Percentiles rank a stretch among this genome's conserved stretches.
Conservation (phyloP, 345 rosid genomes). For the Fremontodendron californicum region DNA sequence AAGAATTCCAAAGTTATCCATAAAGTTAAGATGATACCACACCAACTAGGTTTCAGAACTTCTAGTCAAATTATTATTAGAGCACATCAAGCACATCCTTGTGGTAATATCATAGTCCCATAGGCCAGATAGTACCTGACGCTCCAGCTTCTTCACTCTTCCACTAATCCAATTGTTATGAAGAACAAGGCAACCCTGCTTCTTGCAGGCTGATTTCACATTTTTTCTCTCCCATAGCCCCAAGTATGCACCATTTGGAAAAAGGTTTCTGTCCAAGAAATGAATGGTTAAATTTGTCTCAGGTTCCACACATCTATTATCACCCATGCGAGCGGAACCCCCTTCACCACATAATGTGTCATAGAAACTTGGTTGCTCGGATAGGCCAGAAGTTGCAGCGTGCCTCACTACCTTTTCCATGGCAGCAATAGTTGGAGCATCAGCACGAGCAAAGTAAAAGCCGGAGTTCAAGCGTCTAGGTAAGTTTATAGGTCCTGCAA, state of each 20-base stretch:
- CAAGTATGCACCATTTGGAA: slow-evolving; percentile 86
- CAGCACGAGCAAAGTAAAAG: slow-evolving; percentile 67
- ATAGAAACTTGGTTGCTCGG: slow-evolving; percentile 95
- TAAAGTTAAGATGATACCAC: background rate
- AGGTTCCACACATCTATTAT: slow-evolving; percentile 60
- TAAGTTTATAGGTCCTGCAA: slow-evolving; percentile 71
- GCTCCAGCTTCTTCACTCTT: slow-evolving; percentile 77
- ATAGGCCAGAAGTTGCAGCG: slow-evolving; percentile 64
- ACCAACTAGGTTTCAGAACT: slow-evolving; percentile 1
- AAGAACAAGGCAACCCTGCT: slow-evolving; percentile 59
- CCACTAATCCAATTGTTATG: slow-evolving; percentile 88
- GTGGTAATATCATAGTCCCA: slow-evolving; percentile 72
- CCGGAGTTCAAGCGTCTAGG: slow-evolving; percentile 92
- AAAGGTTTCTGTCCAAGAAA: slow-evolving; percentile 75
- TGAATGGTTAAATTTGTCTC: slow-evolving; percentile 61
- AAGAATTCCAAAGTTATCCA: slow-evolving; percentile 27
- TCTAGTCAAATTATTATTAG: slow-evolving; percentile 6
- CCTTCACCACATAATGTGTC: slow-evolving; percentile 86
- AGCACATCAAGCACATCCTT: slow-evolving; percentile 61
- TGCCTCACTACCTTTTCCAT: slow-evolving; percentile 90
- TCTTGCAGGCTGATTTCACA: slow-evolving; percentile 53
- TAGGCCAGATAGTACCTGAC: slow-evolving; percentile 65
- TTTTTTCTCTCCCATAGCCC: slow-evolving; percentile 63
- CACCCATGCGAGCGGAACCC: slow-evolving; percentile 53
- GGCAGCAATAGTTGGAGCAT: slow-evolving; percentile 59